phyloP scores from a whole-genome alignment of 495 filamentous ascomycete genomes.

The Aspergillus ostianus region DNA sequence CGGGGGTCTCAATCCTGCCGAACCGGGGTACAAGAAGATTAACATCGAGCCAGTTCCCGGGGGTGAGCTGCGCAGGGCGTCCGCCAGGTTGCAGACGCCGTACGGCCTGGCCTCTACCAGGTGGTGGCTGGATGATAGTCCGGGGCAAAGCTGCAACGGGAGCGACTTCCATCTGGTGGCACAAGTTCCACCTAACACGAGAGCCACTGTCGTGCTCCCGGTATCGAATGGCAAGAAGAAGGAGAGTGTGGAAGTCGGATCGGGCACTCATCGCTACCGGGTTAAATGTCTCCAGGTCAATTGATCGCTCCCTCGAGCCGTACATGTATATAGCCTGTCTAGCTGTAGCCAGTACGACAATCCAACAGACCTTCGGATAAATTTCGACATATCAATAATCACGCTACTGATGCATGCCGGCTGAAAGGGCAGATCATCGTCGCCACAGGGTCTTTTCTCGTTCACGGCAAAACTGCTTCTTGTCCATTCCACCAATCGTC shows the following conservation, averaged over 20 bases:
- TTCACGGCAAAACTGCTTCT: neutral
- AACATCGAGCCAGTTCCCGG: constrained; percentile 9
- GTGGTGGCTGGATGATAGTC: constrained; percentile 1
- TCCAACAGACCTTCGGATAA: neutral
- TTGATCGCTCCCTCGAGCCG: neutral
- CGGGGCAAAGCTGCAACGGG: neutral
- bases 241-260: neutral
- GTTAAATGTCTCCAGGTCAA: neutral
- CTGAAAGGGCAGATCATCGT: too few species aligned
- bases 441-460: too few species aligned
- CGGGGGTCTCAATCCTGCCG: constrained; percentile 17
- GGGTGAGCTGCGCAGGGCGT: constrained; percentile 6
- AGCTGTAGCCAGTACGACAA: neutral
- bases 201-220: constrained; percentile 2
- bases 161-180: constrained; percentile 2
- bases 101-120: constrained; percentile 7
- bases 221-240: neutral
- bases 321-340: neutral
- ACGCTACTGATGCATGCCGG: too few species aligned
- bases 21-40: constrained; percentile 17
- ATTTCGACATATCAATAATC: neutral
- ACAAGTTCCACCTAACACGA: neutral
- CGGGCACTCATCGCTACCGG: neutral
- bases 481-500: neutral
- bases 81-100: constrained; percentile 4